Base-by-base conservation (phyloP, 352 stramenopile species). In the Pythium rhizo-oryzae region DNA sequence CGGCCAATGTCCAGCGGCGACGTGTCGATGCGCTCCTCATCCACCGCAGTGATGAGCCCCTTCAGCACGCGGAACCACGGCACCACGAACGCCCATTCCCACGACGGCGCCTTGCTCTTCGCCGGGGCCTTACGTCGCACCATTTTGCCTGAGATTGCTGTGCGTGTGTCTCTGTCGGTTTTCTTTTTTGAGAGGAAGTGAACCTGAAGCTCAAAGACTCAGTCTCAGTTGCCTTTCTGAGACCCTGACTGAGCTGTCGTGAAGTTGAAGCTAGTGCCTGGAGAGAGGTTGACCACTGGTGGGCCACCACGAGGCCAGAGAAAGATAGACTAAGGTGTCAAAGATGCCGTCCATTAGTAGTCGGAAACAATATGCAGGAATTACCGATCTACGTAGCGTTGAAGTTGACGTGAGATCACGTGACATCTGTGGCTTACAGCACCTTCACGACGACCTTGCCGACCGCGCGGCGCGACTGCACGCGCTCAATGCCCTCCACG, bases 401-500 rank as follows among this genome's bases (percentile, higher is more conserved):
- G 39, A 19, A 19, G 15, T 19, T 5, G 39, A 18, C 39, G 39
- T 19, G 8, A 46, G 39, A 46, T 13, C 11, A 46, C 8, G 18
- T 19, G 39, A 11, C 18, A 15, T 51, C 44, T 9, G 18, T 47
- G 28, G 21, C 21, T 57, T 62, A 69, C 52, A 62, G 30, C 35
- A 72, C 53, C 57, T 72, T 67, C 44, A 72, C 43, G 23, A 72
- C 53, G 46, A 72, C 66, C 66, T 72, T 72, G 57, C 79, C 79
- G 46, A 75, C 72, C 0, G 80, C 77, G 21, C 80, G 81, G 46
- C 75, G 66, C 6, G 59, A 70, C 74, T 89, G 85, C 0, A 86
- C 68, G 28, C 78, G 72, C 18, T 61, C 51, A 25, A 87, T 75
- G 51, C 70, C 85, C 4, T 88, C 81, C 9, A 76, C 18, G 4